Percentiles rank a stretch among this genome's conserved stretches.
Conservation (phyloP, 768 basidiomycete genomes). For the Lentinula sp. region DNA sequence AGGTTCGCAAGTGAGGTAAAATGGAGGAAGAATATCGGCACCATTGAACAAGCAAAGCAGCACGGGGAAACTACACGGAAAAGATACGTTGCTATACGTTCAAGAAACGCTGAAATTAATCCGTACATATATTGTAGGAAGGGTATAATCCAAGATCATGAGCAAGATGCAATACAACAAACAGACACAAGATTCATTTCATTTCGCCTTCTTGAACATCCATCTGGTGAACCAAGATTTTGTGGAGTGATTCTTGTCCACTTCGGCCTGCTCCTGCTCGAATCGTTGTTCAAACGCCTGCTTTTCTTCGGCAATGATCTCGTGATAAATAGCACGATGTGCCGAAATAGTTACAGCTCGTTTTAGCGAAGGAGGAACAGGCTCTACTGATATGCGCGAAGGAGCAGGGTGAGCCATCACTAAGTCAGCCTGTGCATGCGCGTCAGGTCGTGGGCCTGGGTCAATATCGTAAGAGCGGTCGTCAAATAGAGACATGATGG, state of each 20-base stretch:
- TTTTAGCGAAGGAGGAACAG: conserved; percentile 15
- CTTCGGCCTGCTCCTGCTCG: conserved; percentile 50
- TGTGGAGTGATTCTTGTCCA: conserved; percentile 32
- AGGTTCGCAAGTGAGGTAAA: not conserved
- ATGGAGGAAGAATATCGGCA: not conserved
- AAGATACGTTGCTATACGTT: not conserved
- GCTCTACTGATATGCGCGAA: conserved; percentile 29
- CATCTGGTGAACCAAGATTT: conserved; percentile 62
- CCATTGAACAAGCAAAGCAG: not conserved
- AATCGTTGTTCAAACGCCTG: conserved; percentile 46
- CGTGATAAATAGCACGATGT: conserved; percentile 58
- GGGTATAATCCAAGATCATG: not conserved
- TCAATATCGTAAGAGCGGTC: conserved; percentile 27
- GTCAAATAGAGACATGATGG: conserved; percentile 27
- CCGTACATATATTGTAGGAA: not conserved
- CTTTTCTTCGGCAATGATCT: conserved; percentile 67
- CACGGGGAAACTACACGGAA: conserved; percentile 16
- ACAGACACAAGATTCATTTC: not conserved
- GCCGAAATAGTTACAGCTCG: conserved; percentile 43
- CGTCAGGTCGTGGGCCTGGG: conserved; percentile 32
- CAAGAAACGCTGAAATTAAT: not conserved
- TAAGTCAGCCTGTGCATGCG: conserved; percentile 39
- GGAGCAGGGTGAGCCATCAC: conserved; percentile 26
- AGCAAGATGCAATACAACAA: not conserved
- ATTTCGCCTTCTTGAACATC: conserved; percentile 46